A percentile compares a stretch with the other conserved stretches of the same genome.
Evolutionary conservation across 108 stramenopile genomes (phyloP).

Genomic region (Skeletonema marinoi): DNA sequence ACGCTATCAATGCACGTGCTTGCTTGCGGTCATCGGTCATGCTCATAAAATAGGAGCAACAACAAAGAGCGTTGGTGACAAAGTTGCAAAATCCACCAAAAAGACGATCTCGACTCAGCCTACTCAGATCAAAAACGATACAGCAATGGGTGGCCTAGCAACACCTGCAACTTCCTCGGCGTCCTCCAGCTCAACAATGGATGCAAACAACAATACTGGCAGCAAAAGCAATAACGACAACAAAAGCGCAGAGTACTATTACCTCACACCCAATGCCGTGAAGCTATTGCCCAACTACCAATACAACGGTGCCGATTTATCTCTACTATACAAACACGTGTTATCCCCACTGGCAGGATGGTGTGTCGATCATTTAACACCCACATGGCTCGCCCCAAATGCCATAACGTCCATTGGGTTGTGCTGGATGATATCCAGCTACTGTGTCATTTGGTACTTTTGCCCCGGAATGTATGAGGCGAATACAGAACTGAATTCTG

Average conservation of each 20-base stretch:
- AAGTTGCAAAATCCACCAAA: not conserved
- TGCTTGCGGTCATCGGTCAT: no score
- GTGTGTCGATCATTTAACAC: slow-evolving; percentile 71
- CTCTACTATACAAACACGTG: slow-evolving; percentile 78
- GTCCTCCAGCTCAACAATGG: not conserved
- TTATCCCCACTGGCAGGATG: slow-evolving; percentile 85
- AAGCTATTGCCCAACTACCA: slow-evolving; percentile 55
- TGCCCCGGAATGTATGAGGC: slow-evolving; percentile 57
- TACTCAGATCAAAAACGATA: no score
- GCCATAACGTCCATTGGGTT: slow-evolving; percentile 88
- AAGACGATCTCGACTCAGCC: not conserved
- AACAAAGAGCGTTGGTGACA: not conserved
- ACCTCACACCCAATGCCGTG: slow-evolving; percentile 52
- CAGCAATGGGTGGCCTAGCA: no score
- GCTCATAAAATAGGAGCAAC: no score
- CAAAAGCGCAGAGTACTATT: slow-evolving; percentile 35
- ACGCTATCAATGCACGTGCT: no score
- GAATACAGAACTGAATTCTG: slow-evolving; percentile 33
- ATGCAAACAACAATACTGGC: not conserved
- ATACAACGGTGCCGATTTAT: slow-evolving; percentile 80
- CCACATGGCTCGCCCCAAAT: slow-evolving; percentile 89
- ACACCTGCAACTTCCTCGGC: not conserved
- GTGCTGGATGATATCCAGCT: slow-evolving; percentile 75
- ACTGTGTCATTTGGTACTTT: slow-evolving; percentile 66
- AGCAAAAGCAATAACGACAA: not conserved